phyloP scores from a whole-genome alignment of 495 filamentous ascomycete genomes.

The Penicillium angulare region DNA sequence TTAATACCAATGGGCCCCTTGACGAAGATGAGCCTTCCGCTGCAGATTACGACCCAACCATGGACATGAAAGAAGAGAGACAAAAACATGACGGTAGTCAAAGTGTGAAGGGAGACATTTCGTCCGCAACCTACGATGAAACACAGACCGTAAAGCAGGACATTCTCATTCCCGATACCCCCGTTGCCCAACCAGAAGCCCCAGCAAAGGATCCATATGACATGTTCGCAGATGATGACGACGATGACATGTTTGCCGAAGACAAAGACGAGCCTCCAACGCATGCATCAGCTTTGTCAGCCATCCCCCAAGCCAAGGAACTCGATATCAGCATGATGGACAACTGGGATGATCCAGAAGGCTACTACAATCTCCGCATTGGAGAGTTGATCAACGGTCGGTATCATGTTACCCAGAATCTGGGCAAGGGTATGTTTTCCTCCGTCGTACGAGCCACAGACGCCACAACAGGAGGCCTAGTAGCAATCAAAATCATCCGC shows the following conservation, averaged over 20 bases:
- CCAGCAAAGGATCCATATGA: conserved; percentile 67
- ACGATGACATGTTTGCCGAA: conserved; percentile 85
- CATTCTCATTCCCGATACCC: conserved; percentile 50
- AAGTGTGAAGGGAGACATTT: conserved; percentile 53
- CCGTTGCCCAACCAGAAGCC: conserved; percentile 32
- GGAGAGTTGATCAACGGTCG: conserved; percentile 85
- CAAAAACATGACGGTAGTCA: conserved; percentile 62
- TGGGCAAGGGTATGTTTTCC: conserved; percentile 97
- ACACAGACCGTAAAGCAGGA: conserved; percentile 55
- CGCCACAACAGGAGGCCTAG: conserved; percentile 63
- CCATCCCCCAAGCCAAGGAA: conserved; percentile 59
- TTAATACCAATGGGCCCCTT: conserved; percentile 54
- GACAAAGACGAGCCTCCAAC: conserved; percentile 47
- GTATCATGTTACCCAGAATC: conserved; percentile 80
- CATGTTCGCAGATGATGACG: conserved; percentile 93
- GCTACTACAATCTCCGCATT: conserved; percentile 89
- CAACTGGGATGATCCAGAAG: conserved; percentile 90
- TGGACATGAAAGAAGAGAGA: conserved; percentile 88
- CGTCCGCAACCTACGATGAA: conserved; percentile 62
- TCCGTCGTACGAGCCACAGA: conserved; percentile 91
- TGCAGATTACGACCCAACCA: conserved; percentile 91
- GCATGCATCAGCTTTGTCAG: conserved; percentile 44
- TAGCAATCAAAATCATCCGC: conserved; percentile 92
- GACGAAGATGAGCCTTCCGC: conserved; percentile 78
- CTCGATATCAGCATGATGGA: conserved; percentile 82